These are phyloP conservation scores for Globisporangium splendens DNA, from an alignment of 352 stramenopile genomes.

Conservation along the genomic window DNA sequence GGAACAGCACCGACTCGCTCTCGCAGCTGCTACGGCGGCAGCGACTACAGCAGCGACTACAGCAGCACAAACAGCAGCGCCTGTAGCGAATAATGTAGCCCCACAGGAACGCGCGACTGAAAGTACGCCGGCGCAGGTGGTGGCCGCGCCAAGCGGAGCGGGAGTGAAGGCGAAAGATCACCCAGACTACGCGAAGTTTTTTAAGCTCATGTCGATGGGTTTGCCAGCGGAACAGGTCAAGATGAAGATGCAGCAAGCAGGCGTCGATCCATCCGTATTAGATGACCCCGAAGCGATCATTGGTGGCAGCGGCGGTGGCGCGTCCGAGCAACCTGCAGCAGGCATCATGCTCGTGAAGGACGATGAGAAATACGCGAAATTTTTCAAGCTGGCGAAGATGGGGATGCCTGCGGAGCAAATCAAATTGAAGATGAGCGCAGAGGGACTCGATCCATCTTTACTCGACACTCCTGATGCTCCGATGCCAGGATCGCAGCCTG, in stretches of 20 bases:
- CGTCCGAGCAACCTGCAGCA: conserved; percentile 3
- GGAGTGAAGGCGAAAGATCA: conserved; percentile 65
- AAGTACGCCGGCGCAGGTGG: conserved; percentile 10
- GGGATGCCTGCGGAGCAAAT: conserved; percentile 92
- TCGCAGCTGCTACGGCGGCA: conserved; percentile 13
- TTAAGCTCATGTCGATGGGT: conserved; percentile 82
- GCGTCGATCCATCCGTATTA: conserved; percentile 59
- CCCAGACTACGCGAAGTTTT: conserved; percentile 76
- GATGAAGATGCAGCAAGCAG: conserved; percentile 81
- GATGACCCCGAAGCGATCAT: conserved; percentile 70
- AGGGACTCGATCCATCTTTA: conserved; percentile 88
- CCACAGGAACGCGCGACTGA: conserved; percentile 7
- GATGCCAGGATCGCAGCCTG: conserved; percentile 44
- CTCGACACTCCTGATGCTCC: conserved; percentile 88
- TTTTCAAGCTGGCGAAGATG: conserved; percentile 96
- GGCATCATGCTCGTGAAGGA: conserved; percentile 53
- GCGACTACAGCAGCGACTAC: conserved; percentile 7
- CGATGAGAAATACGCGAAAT: conserved; percentile 89
- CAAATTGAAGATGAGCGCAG: conserved; percentile 93
- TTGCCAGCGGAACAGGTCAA: conserved; percentile 79
- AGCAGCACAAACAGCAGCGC: conserved; percentile 7
- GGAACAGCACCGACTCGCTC: conserved; percentile 36
- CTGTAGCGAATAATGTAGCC: conserved; percentile 9
- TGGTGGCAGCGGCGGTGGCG: conserved; percentile 23
- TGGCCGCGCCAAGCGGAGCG: conserved; percentile 16